Evolutionary conservation across 2,329 filamentous ascomycete species (phyloP).

Genomic region (Ceratocystis lukuohia): DNA sequence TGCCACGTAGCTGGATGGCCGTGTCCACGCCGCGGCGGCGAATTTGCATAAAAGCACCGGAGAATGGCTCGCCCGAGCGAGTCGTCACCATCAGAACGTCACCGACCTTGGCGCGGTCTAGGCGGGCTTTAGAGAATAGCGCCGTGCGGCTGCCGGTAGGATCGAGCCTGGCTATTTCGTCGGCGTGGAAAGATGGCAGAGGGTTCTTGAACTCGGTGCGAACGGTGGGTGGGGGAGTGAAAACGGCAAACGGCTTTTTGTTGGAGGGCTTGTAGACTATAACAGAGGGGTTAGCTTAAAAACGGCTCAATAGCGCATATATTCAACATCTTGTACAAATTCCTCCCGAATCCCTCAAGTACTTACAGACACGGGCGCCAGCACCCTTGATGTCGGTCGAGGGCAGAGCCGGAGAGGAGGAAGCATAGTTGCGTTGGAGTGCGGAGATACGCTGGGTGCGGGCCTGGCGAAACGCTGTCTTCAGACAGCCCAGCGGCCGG

Average conservation of each 20-base stretch:
- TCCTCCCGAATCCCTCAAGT: neutral
- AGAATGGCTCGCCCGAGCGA: constrained; percentile 69
- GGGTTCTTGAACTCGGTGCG: constrained; percentile 38
- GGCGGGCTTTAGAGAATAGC: constrained; percentile 66
- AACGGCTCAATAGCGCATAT: neutral
- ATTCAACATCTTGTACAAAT: neutral
- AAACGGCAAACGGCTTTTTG: constrained; percentile 22
- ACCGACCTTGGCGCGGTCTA: constrained; percentile 67
- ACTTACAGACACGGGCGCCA: constrained; percentile 24
- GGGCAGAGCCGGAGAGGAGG: constrained; percentile 24
- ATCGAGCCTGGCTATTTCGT: constrained; percentile 65
- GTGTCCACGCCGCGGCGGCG: constrained; percentile 80
- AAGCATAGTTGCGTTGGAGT: constrained; percentile 18
- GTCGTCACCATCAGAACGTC: constrained; percentile 86
- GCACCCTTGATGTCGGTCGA: constrained; percentile 25
- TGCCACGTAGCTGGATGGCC: constrained; percentile 70
- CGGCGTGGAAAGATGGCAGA: constrained; percentile 49
- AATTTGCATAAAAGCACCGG: constrained; percentile 78
- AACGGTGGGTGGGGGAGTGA: constrained; percentile 25
- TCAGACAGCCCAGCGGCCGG: constrained; percentile 60
- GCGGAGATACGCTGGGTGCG: constrained; percentile 33
- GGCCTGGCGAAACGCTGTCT: constrained; percentile 46
- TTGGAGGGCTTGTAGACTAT: constrained; percentile 19
- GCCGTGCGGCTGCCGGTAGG: constrained; percentile 68
- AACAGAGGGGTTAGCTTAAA: constrained; percentile 1